Evolutionary conservation across 208 protist species (phyloP).

Genomic region (Trypanosoma avium): DNA sequence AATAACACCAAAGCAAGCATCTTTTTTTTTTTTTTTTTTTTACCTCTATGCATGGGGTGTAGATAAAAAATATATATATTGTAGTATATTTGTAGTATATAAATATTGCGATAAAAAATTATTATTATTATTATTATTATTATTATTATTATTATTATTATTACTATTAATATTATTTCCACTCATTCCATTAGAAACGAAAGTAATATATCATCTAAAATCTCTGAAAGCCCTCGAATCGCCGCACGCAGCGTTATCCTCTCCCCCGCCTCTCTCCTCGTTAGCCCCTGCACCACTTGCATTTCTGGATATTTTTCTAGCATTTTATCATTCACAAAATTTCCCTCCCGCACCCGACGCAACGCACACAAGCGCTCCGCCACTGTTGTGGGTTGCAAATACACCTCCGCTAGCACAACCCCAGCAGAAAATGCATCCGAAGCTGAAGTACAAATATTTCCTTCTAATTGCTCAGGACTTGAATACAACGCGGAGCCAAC

Average conservation of each 20-base stretch:
- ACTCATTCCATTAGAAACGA: constrained; percentile 26
- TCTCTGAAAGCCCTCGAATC: constrained; percentile 1
- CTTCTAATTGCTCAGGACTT: constrained; percentile 82
- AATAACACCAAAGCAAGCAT: constrained; percentile 10
- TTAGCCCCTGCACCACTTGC: constrained; percentile 45
- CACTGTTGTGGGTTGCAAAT: constrained; percentile 73
- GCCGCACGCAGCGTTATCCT: constrained; percentile 33
- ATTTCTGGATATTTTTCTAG: constrained; percentile 65
- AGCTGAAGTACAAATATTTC: constrained; percentile 49
- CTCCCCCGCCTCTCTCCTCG: constrained; percentile 16
- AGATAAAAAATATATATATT: too few species aligned
- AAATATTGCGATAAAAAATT: too few species aligned
- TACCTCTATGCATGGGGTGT: too few species aligned
- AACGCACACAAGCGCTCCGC: constrained; percentile 67
- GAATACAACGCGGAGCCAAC: constrained; percentile 88
- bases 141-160: too few species aligned
- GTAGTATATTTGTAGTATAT: too few species aligned
- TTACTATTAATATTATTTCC: too few species aligned
- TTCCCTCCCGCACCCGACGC: constrained; percentile 51
- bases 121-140: too few species aligned
- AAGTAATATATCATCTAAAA: constrained; percentile 17
- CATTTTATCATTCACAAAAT: constrained; percentile 31
- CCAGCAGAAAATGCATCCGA: constrained; percentile 73
- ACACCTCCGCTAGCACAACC: constrained; percentile 84
- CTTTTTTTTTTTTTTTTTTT: not conserved